These are phyloP conservation scores for Dichotomopilus funicola DNA, from an alignment of 2,329 filamentous ascomycete species.

Conservation along the genomic window DNA sequence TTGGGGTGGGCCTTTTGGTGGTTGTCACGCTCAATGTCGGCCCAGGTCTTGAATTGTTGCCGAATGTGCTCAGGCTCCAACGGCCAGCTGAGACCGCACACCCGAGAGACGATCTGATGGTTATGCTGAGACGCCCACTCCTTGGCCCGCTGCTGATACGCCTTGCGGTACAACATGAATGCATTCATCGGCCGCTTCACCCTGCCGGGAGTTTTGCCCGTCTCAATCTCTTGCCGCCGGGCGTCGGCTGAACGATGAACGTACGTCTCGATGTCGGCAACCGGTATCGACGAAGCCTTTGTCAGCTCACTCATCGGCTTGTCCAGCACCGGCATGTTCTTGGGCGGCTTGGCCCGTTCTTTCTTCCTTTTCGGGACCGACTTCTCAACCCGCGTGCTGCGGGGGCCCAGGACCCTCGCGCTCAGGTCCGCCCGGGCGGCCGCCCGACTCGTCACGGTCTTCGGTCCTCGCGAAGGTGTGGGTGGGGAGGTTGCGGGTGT, in stretches of 20 bases:
- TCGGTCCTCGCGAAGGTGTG: constrained; percentile 34
- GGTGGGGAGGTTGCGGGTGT: constrained; percentile 49
- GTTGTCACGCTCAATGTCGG: constrained; percentile 74
- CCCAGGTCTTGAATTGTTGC: constrained; percentile 70
- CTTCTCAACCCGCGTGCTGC: constrained; percentile 30
- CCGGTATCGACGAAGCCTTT: constrained; percentile 52
- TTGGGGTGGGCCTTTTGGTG: constrained; percentile 79
- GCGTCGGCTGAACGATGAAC: constrained; percentile 64
- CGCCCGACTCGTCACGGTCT: constrained; percentile 35
- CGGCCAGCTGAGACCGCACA: constrained; percentile 83
- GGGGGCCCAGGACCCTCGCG: constrained; percentile 26
- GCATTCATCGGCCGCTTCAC: constrained; percentile 93
- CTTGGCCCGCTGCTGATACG: constrained; percentile 82
- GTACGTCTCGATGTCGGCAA: constrained; percentile 74
- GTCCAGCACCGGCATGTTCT: constrained; percentile 49
- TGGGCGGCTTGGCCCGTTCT: constrained; percentile 36
- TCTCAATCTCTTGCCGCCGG: constrained; percentile 61
- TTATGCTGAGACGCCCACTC: constrained; percentile 77
- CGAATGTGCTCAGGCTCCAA: constrained; percentile 68
- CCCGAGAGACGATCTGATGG: constrained; percentile 83
- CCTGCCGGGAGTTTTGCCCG: constrained; percentile 63
- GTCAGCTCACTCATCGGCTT: constrained; percentile 67
- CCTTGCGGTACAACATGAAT: constrained; percentile 95
- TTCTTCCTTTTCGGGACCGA: constrained; percentile 33
- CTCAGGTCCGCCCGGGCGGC: constrained; percentile 25